Conservation (phyloP, 495 filamentous ascomycete species). For the Annulohypoxylon bovei region DNA sequence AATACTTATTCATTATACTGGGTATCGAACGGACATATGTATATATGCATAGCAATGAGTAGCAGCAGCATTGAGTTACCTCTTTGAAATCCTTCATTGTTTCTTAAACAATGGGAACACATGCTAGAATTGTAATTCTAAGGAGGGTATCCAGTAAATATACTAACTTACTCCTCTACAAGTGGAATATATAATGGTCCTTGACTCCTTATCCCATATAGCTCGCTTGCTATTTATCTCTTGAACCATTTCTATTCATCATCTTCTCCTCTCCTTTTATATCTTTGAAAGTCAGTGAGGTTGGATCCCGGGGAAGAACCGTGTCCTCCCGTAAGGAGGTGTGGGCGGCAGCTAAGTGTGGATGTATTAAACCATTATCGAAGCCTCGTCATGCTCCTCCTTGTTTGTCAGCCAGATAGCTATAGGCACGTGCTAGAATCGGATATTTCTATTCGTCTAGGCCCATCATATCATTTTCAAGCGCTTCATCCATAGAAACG, state of each 20-base stretch:
- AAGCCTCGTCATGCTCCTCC: no score
- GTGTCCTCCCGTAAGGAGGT: no score
- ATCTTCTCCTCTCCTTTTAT: not conserved
- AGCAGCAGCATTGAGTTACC: no score
- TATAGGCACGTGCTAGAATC: no score
- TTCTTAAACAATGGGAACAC: not conserved
- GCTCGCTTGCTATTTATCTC: not conserved
- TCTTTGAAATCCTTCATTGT: not conserved
- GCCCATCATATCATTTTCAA: slow-evolving; percentile 13
- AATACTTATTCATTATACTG: not conserved
- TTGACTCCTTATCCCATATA: not conserved
- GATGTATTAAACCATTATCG: no score
- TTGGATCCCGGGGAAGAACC: no score
- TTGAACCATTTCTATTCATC: not conserved
- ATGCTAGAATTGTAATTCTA: not conserved
- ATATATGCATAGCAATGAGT: not conserved
- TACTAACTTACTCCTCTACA: not conserved
- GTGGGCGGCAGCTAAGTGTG: no score
- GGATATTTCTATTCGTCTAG: no score
- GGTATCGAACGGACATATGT: not conserved
- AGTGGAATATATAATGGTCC: no score
- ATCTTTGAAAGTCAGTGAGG: not conserved
- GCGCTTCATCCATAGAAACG: slow-evolving; percentile 29
- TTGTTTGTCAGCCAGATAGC: no score
- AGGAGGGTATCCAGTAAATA: not conserved